These are phyloP conservation scores for Macrolepiota fuliginosa DNA, from an alignment of 768 basidiomycete genomes.

Conservation along the genomic window DNA sequence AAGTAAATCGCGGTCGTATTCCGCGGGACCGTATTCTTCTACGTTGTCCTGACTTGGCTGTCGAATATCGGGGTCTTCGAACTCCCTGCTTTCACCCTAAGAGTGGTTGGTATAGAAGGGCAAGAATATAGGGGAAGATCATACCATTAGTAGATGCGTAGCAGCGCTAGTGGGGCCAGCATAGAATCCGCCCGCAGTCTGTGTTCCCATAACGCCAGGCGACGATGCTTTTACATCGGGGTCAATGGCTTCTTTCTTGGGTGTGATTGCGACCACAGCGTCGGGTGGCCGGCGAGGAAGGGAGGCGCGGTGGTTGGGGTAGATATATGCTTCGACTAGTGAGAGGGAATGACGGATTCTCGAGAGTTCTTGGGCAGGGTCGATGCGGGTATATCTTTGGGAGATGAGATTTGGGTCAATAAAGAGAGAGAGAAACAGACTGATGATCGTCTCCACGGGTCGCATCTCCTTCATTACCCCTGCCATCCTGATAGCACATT, in stretches of 20 bases:
- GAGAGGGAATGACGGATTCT: constrained; percentile 66
- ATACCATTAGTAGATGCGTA: constrained; percentile 64
- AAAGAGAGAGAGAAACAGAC: constrained; percentile 27
- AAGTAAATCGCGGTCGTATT: constrained; percentile 74
- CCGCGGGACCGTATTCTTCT: constrained; percentile 46
- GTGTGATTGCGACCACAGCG: constrained; percentile 33
- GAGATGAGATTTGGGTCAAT: constrained; percentile 15
- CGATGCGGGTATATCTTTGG: constrained; percentile 44
- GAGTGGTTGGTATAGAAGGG: constrained; percentile 1
- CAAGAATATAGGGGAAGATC: constrained; percentile 19
- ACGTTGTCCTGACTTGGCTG: constrained; percentile 51
- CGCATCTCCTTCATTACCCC: constrained; percentile 52
- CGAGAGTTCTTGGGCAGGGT: constrained; percentile 66
- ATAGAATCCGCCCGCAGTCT: constrained; percentile 67
- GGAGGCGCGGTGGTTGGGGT: constrained; percentile 38
- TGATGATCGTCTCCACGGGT: constrained; percentile 61
- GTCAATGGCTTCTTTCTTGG: constrained; percentile 58
- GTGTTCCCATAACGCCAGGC: constrained; percentile 68
- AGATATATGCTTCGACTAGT: constrained; percentile 62
- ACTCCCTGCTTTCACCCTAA: constrained; percentile 45
- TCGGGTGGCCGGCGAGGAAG: constrained; percentile 36
- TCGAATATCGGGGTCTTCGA: constrained; percentile 52
- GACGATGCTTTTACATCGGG: constrained; percentile 43
- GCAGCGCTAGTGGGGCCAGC: constrained; percentile 78
- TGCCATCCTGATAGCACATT: constrained; percentile 75